Base-by-base conservation (phyloP, 1,284 basidiomycete species). In the Cutaneotrichosporon sp. region DNA sequence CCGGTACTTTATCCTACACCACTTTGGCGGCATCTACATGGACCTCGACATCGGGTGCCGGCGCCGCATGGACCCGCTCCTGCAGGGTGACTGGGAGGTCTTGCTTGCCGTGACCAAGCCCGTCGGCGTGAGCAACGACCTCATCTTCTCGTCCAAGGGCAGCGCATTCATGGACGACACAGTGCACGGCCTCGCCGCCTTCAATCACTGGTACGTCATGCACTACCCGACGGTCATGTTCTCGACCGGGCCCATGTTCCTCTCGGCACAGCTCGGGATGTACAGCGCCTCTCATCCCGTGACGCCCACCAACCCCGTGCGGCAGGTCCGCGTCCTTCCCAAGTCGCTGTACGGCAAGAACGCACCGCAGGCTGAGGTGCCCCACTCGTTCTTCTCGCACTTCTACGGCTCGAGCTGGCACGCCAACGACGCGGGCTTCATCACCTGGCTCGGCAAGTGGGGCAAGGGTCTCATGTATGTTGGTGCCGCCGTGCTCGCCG, bases 191-290 rank as follows among this genome's bases (percentile, higher is more conserved):
- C 87, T 98, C 65, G 85, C 88, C 72, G 88, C 88, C n/a, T 99
- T 95, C 78, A 90, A 98, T 81, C 92, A 95, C 79, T 86, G 87
- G 58, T 98, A 92, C 87, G 78, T 97, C 57, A 86, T 93, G 73
- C 95, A 97, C 80, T 99, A 99, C 73, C 95, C 97, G 33, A 99
- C 95, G 36, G 95, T 99, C 81, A 99, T 99, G 95, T 99, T 99
- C 82, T 93, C 92, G 54, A 99, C 97, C 0, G 95, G 95, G 1
- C 88, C 92, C 77, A 92, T 95, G 92, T 92, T 94, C 81, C 80
- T 97, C 25, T 91, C 91, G 3, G 86, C 90, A 20, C 87, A 95
- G 79, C 91, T 93, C 78, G 87, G 90, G 59, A 83, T 91, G 62
- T 93, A 89, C 81, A 86, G 88, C 31, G 83, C 90, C 34, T 84